Percentiles rank a stretch among this genome's conserved stretches.
Conservation (phyloP, 371 early-diverging fungal species). For the Mucor racemosus region DNA sequence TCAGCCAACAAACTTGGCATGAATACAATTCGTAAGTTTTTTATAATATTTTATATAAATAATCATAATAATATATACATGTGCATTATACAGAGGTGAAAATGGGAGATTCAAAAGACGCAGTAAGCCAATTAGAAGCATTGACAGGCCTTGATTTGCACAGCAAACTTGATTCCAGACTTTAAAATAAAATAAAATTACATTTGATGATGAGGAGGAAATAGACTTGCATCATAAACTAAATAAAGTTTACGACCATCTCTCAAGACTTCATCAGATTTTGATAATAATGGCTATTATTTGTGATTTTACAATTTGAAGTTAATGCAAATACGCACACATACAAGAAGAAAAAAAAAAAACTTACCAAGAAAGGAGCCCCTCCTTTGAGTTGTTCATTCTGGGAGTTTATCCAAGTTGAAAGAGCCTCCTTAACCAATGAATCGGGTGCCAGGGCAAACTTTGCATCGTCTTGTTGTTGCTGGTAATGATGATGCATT, state of each 20-base stretch:
- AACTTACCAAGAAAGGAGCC: constrained; percentile 11
- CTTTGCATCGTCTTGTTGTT: constrained; percentile 15
- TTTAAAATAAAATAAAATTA: constrained; percentile 16
- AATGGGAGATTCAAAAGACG: constrained; percentile 61
- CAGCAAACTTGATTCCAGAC: constrained; percentile 21
- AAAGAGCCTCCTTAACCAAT: constrained; percentile 31
- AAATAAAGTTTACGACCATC: constrained; percentile 28
- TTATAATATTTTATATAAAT: not conserved
- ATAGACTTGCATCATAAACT: constrained; percentile 25
- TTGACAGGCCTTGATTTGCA: constrained; percentile 44
- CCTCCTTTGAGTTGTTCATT: constrained; percentile 19
- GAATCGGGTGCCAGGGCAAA: constrained; percentile 28
- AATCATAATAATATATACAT: constrained; percentile 17
- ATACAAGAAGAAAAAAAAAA: not conserved
- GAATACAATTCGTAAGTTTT: constrained; percentile 61
- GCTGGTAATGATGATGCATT: constrained; percentile 6
- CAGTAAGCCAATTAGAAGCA: constrained; percentile 58
- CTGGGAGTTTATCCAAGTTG: constrained; percentile 23
- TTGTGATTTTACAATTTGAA: not conserved
- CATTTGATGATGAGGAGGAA: not conserved
- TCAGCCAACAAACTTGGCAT: constrained; percentile 69
- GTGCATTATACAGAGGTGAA: constrained; percentile 48
- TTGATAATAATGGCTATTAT: constrained; percentile 20
- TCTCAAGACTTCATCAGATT: constrained; percentile 28
- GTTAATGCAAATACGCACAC: not conserved